phyloP scores from a whole-genome alignment of 495 filamentous ascomycete genomes.

The Xylaria grammica region DNA sequence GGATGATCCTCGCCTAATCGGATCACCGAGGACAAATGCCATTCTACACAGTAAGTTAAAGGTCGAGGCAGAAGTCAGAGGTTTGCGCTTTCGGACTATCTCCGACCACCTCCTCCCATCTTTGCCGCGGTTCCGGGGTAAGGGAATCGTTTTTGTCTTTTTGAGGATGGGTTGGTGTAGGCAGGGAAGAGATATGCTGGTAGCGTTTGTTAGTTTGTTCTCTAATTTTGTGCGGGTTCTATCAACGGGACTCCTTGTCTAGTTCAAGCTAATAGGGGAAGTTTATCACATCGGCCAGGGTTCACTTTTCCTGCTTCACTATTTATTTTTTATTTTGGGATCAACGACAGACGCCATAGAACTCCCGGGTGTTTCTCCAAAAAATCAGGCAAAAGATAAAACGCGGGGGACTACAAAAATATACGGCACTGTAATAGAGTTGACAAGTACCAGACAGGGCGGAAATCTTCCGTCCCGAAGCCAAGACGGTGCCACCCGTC shows the following conservation, averaged over 20 bases:
- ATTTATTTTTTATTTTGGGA: too few species aligned
- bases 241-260: not conserved
- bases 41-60: not conserved
- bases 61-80: not conserved
- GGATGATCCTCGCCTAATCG: conserved; percentile 13
- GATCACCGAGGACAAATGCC: not conserved
- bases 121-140: not conserved
- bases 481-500: conserved; percentile 20
- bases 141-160: not conserved
- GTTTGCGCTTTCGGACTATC: not conserved
- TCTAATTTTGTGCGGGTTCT: not conserved
- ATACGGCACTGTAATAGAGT: not conserved
- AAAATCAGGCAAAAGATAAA: not conserved
- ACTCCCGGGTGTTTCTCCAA: not conserved
- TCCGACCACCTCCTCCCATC: not conserved
- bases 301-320: too few species aligned
- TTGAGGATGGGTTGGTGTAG: not conserved
- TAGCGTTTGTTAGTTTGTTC: not conserved
- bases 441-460: conserved; percentile 6
- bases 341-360: conserved; percentile 6
- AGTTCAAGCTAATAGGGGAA: too few species aligned
- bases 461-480: conserved; percentile 13
- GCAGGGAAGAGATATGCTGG: too few species aligned
- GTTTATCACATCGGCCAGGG: too few species aligned
- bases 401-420: not conserved